A percentile compares a stretch with the other conserved stretches of the same genome.
Conservation (phyloP, 208 protist genomes). For the Leishmania turanica region DNA sequence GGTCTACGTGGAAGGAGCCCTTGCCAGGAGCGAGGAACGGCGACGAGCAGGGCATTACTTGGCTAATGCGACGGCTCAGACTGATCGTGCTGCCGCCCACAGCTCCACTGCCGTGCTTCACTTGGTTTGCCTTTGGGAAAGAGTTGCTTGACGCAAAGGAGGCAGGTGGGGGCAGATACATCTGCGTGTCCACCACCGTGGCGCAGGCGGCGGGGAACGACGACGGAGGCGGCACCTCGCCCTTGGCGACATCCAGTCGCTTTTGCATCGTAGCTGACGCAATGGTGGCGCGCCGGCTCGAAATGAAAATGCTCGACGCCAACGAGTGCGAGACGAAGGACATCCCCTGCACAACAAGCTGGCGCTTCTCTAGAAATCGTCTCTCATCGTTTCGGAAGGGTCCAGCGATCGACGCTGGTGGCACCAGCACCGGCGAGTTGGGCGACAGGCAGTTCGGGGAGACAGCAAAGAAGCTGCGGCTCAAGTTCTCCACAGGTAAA, state of each 20-base stretch:
- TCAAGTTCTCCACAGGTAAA: not conserved
- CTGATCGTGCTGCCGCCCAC: not conserved
- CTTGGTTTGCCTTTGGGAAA: not conserved
- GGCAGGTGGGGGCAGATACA: not conserved
- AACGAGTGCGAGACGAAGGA: constrained; percentile 48
- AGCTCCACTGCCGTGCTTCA: no score
- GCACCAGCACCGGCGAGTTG: constrained; percentile 10
- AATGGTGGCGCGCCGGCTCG: constrained; percentile 35
- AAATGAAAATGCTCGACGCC: constrained; percentile 42
- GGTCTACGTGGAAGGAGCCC: not conserved
- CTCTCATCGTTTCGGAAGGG: constrained; percentile 31
- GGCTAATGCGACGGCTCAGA: not conserved
- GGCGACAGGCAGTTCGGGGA: constrained; percentile 1
- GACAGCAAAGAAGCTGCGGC: not conserved
- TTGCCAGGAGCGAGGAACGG: not conserved
- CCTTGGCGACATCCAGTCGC: constrained; percentile 2
- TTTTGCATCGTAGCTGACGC: constrained; percentile 22
- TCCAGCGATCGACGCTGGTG: constrained; percentile 16
- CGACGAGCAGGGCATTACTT: not conserved
- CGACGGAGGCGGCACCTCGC: not conserved
- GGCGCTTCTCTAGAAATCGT: constrained; percentile 39
- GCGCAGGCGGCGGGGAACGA: not conserved
- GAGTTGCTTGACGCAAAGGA: not conserved
- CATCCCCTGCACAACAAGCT: constrained; percentile 21
- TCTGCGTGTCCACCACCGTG: not conserved